Evolutionary conservation across 2,329 filamentous ascomycete species (phyloP).

Genomic region (Trichoderma sp.): DNA sequence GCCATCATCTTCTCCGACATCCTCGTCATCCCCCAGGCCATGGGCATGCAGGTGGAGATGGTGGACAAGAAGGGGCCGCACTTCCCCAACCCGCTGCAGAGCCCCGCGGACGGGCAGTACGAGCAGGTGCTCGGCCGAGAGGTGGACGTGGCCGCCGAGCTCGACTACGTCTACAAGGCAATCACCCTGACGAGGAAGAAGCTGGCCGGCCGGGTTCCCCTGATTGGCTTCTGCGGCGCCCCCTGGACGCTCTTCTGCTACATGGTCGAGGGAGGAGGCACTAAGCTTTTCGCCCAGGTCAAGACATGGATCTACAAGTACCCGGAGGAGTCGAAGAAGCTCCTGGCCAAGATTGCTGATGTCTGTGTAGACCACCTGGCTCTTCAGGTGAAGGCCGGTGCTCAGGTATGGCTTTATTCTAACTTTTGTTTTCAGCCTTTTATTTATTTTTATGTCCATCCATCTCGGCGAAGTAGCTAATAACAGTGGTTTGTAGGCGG

Average conservation of each 20-base stretch:
- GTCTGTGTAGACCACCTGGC: constrained; percentile 94
- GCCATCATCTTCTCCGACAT: constrained; percentile 99
- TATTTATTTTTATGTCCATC: not conserved
- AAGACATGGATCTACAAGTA: constrained; percentile 98
- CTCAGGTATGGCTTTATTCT: constrained; percentile 60
- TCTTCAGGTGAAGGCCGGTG: constrained; percentile 86
- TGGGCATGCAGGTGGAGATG: constrained; percentile 99
- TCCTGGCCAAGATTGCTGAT: constrained; percentile 89
- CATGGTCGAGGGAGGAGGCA: constrained; percentile 97
- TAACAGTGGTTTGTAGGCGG: constrained; percentile 51
- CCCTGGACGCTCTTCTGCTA: constrained; percentile 98
- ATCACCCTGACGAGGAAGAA: constrained; percentile 89
- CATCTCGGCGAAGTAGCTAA: not conserved
- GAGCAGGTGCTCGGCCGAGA: constrained; percentile 68
- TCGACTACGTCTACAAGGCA: constrained; percentile 94
- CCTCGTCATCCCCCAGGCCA: constrained; percentile 92
- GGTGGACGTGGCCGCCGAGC: constrained; percentile 79
- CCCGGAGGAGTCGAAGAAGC: constrained; percentile 70
- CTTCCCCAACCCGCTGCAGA: constrained; percentile 80
- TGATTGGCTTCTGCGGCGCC: constrained; percentile 95
- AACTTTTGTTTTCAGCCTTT: not conserved
- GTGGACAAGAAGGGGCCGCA: constrained; percentile 94
- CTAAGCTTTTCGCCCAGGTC: constrained; percentile 87
- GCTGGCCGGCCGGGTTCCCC: constrained; percentile 79
- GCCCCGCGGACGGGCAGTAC: constrained; percentile 82